These are phyloP conservation scores for Silene conica DNA, from an alignment of 148 eudicot species.

Conservation along the genomic window DNA sequence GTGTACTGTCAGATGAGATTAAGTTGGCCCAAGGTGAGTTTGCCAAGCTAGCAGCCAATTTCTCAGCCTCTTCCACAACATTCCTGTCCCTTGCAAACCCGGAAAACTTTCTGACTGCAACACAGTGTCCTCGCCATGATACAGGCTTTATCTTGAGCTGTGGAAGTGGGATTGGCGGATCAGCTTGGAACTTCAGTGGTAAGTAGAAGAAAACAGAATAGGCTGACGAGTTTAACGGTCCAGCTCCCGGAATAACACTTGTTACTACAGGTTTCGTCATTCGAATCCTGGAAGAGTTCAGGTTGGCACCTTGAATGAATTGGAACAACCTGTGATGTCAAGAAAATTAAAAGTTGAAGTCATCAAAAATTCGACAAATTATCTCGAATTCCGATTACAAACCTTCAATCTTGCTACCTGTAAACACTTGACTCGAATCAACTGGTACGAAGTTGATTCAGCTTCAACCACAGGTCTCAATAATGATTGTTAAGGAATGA, in stretches of 20 bases:
- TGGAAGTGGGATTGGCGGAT: constrained; percentile 75
- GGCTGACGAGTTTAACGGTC: constrained; percentile 67
- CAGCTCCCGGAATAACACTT: constrained; percentile 64
- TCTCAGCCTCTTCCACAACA: constrained; percentile 55
- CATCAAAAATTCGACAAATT: background rate
- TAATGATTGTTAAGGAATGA: no score
- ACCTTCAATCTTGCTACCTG: background rate
- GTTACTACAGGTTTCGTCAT: constrained; percentile 76
- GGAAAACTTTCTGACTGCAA: constrained; percentile 71
- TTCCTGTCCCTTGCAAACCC: constrained; percentile 74
- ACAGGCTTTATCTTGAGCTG: constrained; percentile 55
- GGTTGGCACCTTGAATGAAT: constrained; percentile 78
- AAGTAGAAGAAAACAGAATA: constrained; percentile 57
- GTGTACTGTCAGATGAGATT: constrained; percentile 40
- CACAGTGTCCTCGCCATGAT: constrained; percentile 53
- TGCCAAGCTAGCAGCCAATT: constrained; percentile 64
- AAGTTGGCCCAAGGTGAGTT: constrained; percentile 65
- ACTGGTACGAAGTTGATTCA: background rate
- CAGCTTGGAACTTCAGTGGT: constrained; percentile 54
- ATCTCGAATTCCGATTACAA: background rate
- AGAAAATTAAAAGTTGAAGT: background rate
- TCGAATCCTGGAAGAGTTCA: constrained; percentile 60
- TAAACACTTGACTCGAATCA: background rate
- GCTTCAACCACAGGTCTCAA: background rate
- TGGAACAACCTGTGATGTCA: constrained; percentile 60